These are phyloP conservation scores for Articulospora tetracladia DNA, from an alignment of 495 filamentous ascomycete species.

Conservation along the genomic window DNA sequence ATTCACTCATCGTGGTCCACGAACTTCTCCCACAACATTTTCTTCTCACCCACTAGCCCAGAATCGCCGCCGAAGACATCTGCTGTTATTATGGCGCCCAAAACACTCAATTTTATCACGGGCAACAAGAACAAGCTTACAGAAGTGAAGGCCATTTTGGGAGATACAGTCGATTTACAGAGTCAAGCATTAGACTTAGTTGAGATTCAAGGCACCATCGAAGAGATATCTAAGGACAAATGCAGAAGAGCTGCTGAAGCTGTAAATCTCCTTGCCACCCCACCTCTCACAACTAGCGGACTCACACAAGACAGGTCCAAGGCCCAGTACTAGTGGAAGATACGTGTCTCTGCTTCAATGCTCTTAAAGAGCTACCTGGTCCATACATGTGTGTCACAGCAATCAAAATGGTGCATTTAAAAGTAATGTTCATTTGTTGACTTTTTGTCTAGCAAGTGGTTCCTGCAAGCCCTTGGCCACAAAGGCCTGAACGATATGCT, in stretches of 20 bases:
- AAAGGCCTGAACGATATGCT: constrained; percentile 88
- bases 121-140: constrained; percentile 89
- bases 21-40: too few relatives aligned
- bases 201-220: constrained; percentile 89
- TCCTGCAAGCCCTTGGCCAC: constrained; percentile 77
- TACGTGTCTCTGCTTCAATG: constrained; percentile 89
- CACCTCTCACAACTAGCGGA: neutral
- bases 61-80: neutral
- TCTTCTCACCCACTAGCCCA: too few relatives aligned
- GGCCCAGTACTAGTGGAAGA: constrained; percentile 95
- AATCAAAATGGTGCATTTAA: neutral
- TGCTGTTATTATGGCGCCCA: constrained; percentile 25
- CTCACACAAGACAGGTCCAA: constrained; percentile 49
- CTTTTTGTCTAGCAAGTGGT: constrained; percentile 72
- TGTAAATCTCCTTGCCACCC: constrained; percentile 33
- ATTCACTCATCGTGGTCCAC: too few relatives aligned
- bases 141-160: constrained; percentile 84
- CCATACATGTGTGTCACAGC: constrained; percentile 78
- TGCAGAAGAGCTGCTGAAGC: constrained; percentile 69
- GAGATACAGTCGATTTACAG: constrained; percentile 64
- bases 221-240: constrained; percentile 88
- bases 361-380: constrained; percentile 84
- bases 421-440: constrained; percentile 2
- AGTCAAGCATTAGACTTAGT: constrained; percentile 73
- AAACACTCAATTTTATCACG: constrained; percentile 85